Evolutionary conservation across 345 rosid genomes (phyloP).

Genomic region (Citrus australasica): DNA sequence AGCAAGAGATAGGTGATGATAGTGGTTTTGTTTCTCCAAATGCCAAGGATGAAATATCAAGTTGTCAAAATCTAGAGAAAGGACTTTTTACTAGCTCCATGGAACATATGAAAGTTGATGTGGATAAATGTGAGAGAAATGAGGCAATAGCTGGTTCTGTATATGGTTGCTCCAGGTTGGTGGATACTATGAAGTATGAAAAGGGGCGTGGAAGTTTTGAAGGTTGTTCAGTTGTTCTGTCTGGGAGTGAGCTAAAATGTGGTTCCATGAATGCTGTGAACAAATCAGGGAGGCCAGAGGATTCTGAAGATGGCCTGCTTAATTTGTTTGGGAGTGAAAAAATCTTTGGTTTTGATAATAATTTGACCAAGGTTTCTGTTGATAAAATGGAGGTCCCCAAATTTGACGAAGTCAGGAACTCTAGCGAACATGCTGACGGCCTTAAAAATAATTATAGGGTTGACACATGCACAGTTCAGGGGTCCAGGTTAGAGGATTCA

Average conservation of each 20-base stretch:
- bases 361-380: conserved; percentile 16
- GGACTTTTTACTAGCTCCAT: conserved; percentile 18
- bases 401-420: conserved; percentile 10
- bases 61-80: conserved; percentile 15
- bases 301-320: conserved; percentile 18
- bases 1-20: conserved; percentile 8
- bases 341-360: conserved; percentile 13
- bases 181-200: neutral
- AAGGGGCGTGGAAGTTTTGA: conserved; percentile 16
- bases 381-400: conserved; percentile 9
- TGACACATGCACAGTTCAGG: conserved; percentile 17
- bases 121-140: conserved; percentile 13
- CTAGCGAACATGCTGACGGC: conserved; percentile 11
- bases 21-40: conserved; percentile 10
- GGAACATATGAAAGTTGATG: conserved; percentile 15
- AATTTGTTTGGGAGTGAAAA: conserved; percentile 25
- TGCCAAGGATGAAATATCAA: conserved; percentile 3
- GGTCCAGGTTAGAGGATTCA: conserved; percentile 17
- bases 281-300: conserved; percentile 20
- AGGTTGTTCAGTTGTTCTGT: conserved; percentile 3
- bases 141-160: conserved; percentile 14
- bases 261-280: neutral
- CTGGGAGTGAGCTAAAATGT: conserved; percentile 10
- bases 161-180: conserved; percentile 1
- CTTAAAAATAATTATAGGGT: conserved; percentile 19